Evolutionary conservation across 139 green algal genomes (phyloP).

Genomic region (Chlorella sp.): DNA sequence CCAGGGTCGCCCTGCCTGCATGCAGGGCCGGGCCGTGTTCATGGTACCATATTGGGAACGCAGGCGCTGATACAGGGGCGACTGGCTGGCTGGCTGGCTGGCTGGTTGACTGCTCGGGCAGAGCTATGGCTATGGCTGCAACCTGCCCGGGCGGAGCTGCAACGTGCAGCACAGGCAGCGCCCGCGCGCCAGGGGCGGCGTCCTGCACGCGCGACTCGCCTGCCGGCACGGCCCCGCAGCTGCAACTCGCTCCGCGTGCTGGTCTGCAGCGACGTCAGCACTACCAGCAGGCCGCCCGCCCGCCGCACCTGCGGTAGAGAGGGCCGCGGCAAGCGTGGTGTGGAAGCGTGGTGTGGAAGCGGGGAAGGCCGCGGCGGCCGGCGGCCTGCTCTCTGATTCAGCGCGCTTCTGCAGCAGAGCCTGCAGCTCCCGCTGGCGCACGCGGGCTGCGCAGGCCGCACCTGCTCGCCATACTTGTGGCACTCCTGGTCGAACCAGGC

Average conservation of each 20-base stretch:
- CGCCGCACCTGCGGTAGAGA: constrained; percentile 44
- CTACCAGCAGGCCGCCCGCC: constrained; percentile 70
- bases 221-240: constrained; percentile 67
- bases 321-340: background rate
- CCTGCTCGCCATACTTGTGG: background rate
- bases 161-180: background rate
- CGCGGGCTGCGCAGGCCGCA: background rate
- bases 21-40: no score
- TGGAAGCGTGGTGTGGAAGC: background rate
- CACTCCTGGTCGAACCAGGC: constrained; percentile 69
- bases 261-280: constrained; percentile 63
- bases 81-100: background rate
- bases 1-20: constrained; percentile 73
- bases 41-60: no score
- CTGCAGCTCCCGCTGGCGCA: no score
- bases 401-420: background rate
- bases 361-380: background rate
- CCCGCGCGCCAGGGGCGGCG: no score
- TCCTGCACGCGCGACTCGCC: background rate
- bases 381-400: background rate
- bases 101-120: background rate
- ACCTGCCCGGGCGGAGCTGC: background rate
- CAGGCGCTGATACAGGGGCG: background rate
- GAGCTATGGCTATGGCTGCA: background rate
- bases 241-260: constrained; percentile 67